phyloP scores from a whole-genome alignment of 2,329 filamentous ascomycete species.

The Tolypocladium amazonense region DNA sequence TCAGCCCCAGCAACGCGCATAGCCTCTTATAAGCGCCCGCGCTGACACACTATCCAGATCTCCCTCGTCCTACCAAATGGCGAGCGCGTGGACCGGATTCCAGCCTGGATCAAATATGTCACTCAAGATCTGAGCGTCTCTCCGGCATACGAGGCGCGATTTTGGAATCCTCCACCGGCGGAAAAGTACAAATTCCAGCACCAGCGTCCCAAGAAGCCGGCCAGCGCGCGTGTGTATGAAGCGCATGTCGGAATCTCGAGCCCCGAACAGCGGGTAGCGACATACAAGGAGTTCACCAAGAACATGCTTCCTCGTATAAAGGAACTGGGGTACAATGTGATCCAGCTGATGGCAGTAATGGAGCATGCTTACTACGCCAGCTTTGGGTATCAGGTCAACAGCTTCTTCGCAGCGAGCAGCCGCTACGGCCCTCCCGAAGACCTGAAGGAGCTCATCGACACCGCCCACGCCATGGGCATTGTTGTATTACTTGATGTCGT shows the following conservation, averaged over 20 bases:
- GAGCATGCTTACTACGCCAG: conserved; percentile 99
- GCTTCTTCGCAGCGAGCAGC: conserved; percentile 95
- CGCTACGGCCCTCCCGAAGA: conserved; percentile 91
- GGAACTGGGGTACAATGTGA: conserved; percentile 86
- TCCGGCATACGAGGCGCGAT: conserved; percentile 85
- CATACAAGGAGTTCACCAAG: conserved; percentile 94
- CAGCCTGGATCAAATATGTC: conserved; percentile 95
- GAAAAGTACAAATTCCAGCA: conserved; percentile 82
- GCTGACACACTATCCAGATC: conserved; percentile 35
- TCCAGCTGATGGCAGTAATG: conserved; percentile 98
- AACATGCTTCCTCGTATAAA: conserved; percentile 89
- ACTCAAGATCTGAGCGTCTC: conserved; percentile 87
- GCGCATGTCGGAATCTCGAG: conserved; percentile 98
- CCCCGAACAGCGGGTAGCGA: conserved; percentile 76
- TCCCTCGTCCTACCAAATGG: conserved; percentile 71
- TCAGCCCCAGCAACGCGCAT: conserved; percentile 22
- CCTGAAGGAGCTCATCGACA: conserved; percentile 92
- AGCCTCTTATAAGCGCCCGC: neutral
- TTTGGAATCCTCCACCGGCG: conserved; percentile 82
- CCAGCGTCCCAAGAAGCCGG: conserved; percentile 68
- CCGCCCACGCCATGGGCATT: conserved; percentile 82
- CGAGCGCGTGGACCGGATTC: conserved; percentile 76
- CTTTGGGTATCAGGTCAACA: conserved; percentile 98
- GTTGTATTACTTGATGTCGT: conserved; percentile 91
- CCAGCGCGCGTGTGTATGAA: conserved; percentile 87